These are phyloP conservation scores for Stephania japonica DNA, from an alignment of 164 flowering plant genomes.

Conservation along the genomic window DNA sequence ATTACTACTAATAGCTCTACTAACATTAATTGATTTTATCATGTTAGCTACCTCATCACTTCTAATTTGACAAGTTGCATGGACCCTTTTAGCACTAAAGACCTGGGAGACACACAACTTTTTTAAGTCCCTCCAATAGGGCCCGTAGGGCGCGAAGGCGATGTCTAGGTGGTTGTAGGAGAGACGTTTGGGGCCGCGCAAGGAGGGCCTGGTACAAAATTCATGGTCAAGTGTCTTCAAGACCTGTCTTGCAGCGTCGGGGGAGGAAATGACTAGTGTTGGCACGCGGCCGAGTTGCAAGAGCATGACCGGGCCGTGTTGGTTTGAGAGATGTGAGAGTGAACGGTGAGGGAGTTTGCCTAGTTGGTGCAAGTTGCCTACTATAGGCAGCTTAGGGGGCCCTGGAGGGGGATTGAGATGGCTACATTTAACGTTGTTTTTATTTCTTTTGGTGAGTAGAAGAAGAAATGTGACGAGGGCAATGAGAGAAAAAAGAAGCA, in stretches of 20 bases:
- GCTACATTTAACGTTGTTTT: not conserved
- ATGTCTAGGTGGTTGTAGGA: constrained; percentile 5
- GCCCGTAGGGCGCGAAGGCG: constrained; percentile 5
- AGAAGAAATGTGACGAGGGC: not conserved
- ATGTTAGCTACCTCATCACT: constrained; percentile 1
- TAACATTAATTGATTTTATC: constrained; percentile 6
- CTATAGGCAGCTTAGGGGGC: constrained; percentile 7
- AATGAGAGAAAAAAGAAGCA: not conserved
- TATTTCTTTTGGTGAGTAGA: not conserved
- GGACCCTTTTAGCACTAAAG: constrained; percentile 9
- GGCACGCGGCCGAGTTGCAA: constrained; percentile 9
- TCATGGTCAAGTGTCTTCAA: constrained; percentile 14
- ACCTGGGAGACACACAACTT: constrained; percentile 3
- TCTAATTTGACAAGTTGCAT: not conserved
- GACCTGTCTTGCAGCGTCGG: constrained; percentile 10
- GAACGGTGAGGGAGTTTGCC: constrained; percentile 4
- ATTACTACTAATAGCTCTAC: not conserved
- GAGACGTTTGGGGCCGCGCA: not conserved
- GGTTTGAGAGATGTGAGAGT: not conserved
- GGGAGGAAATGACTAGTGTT: constrained; percentile 8
- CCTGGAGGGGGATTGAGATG: not conserved
- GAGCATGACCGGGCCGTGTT: constrained; percentile 7
- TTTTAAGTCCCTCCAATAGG: constrained; percentile 7
- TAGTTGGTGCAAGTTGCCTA: constrained; percentile 11
- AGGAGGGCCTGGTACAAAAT: constrained; percentile 7